phyloP scores from a whole-genome alignment of 2,329 filamentous ascomycete genomes.

The Pyricularia sp. region DNA sequence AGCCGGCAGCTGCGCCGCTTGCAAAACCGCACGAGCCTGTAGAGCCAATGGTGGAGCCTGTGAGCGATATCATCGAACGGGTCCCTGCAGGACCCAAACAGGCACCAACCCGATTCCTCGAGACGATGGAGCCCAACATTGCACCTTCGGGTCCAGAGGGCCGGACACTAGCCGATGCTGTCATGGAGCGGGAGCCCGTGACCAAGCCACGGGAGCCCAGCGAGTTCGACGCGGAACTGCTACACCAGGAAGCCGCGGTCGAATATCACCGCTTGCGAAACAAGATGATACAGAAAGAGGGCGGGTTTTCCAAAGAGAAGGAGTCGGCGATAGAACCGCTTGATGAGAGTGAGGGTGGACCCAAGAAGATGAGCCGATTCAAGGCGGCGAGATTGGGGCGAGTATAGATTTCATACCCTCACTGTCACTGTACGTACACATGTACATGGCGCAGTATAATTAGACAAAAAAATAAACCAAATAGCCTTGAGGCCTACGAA shows the following conservation, averaged over 20 bases:
- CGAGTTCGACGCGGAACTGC: conserved; percentile 62
- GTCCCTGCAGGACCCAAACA: conserved; percentile 33
- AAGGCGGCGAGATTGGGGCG: conserved; percentile 58
- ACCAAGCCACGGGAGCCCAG: conserved; percentile 34
- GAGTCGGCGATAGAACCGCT: conserved; percentile 58
- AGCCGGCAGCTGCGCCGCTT: conserved; percentile 9
- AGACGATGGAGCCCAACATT: conserved; percentile 18
- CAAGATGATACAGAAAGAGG: conserved; percentile 71
- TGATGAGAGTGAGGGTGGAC: conserved; percentile 55
- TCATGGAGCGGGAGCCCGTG: conserved; percentile 44
- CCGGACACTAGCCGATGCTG: conserved; percentile 46
- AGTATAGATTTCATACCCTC: conserved; percentile 10
- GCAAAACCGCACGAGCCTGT: conserved; percentile 9
- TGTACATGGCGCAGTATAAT: neutral
- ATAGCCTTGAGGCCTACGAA: neutral
- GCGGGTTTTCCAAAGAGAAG: conserved; percentile 69
- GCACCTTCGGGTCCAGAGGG: conserved; percentile 36
- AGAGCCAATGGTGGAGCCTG: conserved; percentile 31
- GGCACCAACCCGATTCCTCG: conserved; percentile 29
- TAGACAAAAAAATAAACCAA: neutral
- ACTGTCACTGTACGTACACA: neutral
- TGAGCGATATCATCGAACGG: conserved; percentile 45
- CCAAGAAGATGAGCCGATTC: conserved; percentile 61
- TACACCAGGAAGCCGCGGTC: conserved; percentile 68
- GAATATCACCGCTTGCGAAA: conserved; percentile 81